phyloP scores from a whole-genome alignment of 768 basidiomycete species.

The Pholiota molesta region DNA sequence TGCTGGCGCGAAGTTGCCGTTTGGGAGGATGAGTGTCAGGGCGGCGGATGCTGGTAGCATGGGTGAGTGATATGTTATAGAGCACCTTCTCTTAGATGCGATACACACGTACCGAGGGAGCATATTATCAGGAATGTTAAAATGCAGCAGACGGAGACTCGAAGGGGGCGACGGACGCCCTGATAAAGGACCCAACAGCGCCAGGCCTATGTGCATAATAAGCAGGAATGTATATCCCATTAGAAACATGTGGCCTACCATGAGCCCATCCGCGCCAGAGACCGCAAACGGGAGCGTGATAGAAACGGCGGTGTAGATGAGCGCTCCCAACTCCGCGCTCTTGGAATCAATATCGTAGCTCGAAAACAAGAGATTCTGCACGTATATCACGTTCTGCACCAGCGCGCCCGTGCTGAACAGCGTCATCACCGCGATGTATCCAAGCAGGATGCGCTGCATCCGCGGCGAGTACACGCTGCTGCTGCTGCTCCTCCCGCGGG shows the following conservation, averaged over 20 bases:
- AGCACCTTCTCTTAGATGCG: too few species aligned
- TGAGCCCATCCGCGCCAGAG: neutral
- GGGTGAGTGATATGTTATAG: too few species aligned
- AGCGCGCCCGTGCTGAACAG: neutral
- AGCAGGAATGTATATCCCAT: neutral
- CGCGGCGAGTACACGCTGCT: neutral
- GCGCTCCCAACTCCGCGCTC: neutral
- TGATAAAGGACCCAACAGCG: neutral
- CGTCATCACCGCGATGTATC: constrained; percentile 12
- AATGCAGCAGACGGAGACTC: neutral
- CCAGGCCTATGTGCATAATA: neutral
- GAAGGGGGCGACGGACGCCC: neutral
- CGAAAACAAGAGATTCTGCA: neutral
- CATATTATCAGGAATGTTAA: neutral
- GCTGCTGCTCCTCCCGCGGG: neutral
- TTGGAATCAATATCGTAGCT: neutral
- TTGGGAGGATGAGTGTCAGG: too few species aligned
- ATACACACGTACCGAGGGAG: neutral
- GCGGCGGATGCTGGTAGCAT: too few species aligned
- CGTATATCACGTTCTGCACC: neutral
- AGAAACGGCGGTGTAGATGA: neutral
- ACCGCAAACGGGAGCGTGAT: neutral
- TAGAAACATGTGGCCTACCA: neutral
- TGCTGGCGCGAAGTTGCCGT: neutral
- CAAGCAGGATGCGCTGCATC: constrained; percentile 5